phyloP scores from a whole-genome alignment of 345 rosid species.

The Cardiospermum halicacabum region DNA sequence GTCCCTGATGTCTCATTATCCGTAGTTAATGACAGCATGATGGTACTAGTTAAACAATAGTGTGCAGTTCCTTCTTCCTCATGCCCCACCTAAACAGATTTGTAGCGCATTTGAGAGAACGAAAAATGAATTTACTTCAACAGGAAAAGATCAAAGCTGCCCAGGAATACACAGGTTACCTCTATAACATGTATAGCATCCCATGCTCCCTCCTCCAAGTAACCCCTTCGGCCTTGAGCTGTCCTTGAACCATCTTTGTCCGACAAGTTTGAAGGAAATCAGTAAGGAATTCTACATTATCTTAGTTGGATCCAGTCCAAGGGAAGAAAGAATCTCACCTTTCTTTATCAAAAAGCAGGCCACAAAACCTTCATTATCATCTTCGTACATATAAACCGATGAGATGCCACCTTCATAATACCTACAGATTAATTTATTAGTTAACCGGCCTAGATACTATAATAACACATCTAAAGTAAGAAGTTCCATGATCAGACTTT shows the following conservation, averaged over 20 bases:
- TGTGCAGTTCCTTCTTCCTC: conserved; percentile 75
- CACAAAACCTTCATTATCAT: conserved; percentile 85
- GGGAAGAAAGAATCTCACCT: conserved; percentile 41
- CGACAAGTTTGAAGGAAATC: conserved; percentile 12
- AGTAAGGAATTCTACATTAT: conserved; percentile 9
- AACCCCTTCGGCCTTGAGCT: conserved; percentile 91
- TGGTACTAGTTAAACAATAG: conserved; percentile 93
- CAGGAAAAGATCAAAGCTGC: not conserved
- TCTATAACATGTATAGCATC: conserved; percentile 96
- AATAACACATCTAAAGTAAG: not conserved
- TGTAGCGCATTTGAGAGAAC: conserved; percentile 6
- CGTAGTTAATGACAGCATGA: conserved; percentile 93
- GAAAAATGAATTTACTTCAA: not conserved
- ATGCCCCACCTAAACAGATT: conserved; percentile 63
- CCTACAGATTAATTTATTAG: conserved; percentile 45
- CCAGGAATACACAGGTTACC: conserved; percentile 29
- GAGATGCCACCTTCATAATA: conserved; percentile 99
- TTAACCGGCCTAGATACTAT: conserved; percentile 15
- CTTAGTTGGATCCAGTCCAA: not conserved
- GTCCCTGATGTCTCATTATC: conserved; percentile 69
- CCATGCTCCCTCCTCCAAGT: conserved; percentile 96
- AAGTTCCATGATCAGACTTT: not conserved
- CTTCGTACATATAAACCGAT: conserved; percentile 97
- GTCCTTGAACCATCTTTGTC: conserved; percentile 82
- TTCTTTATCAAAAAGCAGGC: conserved; percentile 92